These are phyloP conservation scores for Arthroderma sp. DNA, from an alignment of 2,329 filamentous ascomycete genomes.

Conservation along the genomic window DNA sequence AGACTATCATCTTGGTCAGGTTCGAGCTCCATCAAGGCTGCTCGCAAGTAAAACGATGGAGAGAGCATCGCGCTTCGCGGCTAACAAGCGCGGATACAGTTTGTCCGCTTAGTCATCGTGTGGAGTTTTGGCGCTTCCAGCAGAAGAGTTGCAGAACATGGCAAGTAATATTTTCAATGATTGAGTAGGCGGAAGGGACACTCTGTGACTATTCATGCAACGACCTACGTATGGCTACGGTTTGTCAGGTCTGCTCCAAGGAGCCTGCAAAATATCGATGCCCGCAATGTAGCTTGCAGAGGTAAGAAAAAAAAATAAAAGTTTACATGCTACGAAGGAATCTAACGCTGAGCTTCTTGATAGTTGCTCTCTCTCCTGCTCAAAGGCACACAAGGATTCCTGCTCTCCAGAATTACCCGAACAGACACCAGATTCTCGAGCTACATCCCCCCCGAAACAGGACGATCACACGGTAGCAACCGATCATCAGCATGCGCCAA, in stretches of 20 bases:
- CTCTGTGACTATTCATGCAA: too few relatives aligned
- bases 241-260: slow-evolving; percentile 18
- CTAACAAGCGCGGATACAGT: too few relatives aligned
- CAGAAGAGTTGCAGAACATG: too few relatives aligned
- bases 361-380: slow-evolving; percentile 36
- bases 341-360: background rate
- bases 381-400: slow-evolving; percentile 31
- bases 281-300: slow-evolving; percentile 16
- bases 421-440: slow-evolving; percentile 1
- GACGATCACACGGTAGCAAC: background rate
- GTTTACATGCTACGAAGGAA: background rate
- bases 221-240: slow-evolving; percentile 3
- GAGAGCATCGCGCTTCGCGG: too few relatives aligned
- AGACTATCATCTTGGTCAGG: too few relatives aligned
- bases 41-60: too few relatives aligned
- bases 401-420: slow-evolving; percentile 23
- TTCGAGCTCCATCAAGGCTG: too few relatives aligned
- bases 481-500: too few relatives aligned
- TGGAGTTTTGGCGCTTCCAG: too few relatives aligned
- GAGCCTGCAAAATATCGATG: slow-evolving; percentile 21
- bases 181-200: too few relatives aligned
- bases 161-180: too few relatives aligned
- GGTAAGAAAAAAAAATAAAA: slow-evolving; percentile 11
- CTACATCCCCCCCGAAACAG: background rate
- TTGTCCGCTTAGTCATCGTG: too few relatives aligned